These are phyloP conservation scores for Lactarius trivialis DNA, from an alignment of 768 basidiomycete genomes.

Conservation along the genomic window DNA sequence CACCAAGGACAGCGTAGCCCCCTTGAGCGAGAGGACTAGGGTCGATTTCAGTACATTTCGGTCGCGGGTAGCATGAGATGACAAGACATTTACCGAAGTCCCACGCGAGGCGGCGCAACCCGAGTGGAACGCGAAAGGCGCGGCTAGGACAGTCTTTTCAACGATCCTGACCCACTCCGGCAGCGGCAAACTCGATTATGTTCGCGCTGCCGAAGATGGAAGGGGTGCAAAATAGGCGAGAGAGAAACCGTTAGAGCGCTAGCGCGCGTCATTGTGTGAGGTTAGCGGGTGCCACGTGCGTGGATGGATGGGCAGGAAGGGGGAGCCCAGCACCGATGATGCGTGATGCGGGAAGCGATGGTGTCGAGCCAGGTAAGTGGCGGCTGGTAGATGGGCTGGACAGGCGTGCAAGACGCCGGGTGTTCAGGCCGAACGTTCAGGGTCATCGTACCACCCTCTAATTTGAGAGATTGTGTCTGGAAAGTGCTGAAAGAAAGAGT, in stretches of 20 bases:
- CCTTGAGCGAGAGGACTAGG: conserved; percentile 73
- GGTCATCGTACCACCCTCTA: conserved; percentile 51
- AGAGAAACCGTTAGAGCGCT: conserved; percentile 87
- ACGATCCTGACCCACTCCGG: conserved; percentile 73
- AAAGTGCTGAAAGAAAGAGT: conserved; percentile 36
- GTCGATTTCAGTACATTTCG: not conserved
- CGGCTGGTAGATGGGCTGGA: conserved; percentile 94
- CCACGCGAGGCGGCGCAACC: conserved; percentile 86
- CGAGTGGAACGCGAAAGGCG: conserved; percentile 91
- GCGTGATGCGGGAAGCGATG: conserved; percentile 83
- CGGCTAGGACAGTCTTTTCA: conserved; percentile 72
- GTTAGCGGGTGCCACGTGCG: not conserved
- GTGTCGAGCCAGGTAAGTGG: conserved; percentile 88
- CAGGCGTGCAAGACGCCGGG: conserved; percentile 83
- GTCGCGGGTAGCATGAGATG: not conserved
- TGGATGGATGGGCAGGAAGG: not conserved
- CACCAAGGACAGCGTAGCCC: conserved; percentile 83
- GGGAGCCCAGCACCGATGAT: conserved; percentile 75
- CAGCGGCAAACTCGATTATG: conserved; percentile 67
- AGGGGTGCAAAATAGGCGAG: conserved; percentile 80
- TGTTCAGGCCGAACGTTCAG: too few relatives aligned
- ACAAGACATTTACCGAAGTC: conserved; percentile 84
- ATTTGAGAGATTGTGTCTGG: conserved; percentile 59
- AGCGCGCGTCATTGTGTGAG: too few relatives aligned
- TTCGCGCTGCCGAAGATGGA: conserved; percentile 72